Base-by-base conservation (phyloP, 192 early-diverging fungal species). In the Coemansia sp. region DNA sequence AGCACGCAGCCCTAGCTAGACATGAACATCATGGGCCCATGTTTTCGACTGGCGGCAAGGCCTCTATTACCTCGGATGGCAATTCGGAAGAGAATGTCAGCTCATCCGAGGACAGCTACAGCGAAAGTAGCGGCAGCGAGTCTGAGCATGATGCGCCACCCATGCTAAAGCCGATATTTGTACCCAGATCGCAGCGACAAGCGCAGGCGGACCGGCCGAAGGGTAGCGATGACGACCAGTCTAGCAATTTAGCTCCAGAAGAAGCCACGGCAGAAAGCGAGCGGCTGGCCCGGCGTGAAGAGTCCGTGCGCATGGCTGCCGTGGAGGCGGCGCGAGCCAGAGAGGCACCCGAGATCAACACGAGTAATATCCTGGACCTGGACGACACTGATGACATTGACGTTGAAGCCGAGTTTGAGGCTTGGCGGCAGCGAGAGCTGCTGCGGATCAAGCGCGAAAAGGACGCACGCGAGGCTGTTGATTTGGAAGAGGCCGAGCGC, bases 351-450 rank as follows among this genome's bases (percentile, higher is more conserved):
- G 87, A 83, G 13, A 68, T 74, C 14, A 79, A 84, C 20, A 69
- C 69, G 6, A 61, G n/a, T 59, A 70, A 66, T 57, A 58, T 63
- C 20, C 56, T 77, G 13, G 86, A 88, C 25, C 87, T 95, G 0
- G 95, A 96, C 75, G 96, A 99, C 83, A 94, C 93, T 0, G 96
- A 99, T 77, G 92, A 88, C 18, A 26, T 93, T 6, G 89, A 97
- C 68, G 89, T 92, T 58, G 88, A 91, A 21, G 93, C 88, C 6
- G 96, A 99, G 75, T 93, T 88, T 81, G 90, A 89, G 39, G 87
- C 88, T 0, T 99, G 96, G 96, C 93, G 91, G 66, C 76, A 94
- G 23, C 90, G 96, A 36, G 95, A 99, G 74, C 72, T 97, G 48
- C 83, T 73, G 50, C 86, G 96, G 55, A 89, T 97, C 65, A 93